Conservation (phyloP, 208 protist species). For the Naegleria lovaniensis region DNA sequence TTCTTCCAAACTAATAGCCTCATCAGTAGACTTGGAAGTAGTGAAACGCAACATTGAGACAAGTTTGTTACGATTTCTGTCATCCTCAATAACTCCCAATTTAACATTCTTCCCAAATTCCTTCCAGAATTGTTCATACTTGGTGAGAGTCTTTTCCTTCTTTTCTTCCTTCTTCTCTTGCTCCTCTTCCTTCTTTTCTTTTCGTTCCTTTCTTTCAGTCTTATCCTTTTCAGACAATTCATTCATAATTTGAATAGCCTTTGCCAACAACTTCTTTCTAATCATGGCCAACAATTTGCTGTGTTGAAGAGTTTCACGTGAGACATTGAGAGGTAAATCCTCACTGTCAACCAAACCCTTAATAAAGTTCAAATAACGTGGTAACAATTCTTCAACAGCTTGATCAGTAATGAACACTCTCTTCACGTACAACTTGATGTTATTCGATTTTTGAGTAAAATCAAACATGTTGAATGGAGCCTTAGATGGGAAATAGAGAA, state of each 20-base stretch:
- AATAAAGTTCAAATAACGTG: conserved; percentile 86
- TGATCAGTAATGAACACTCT: conserved; percentile 98
- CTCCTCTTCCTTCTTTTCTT: conserved; percentile 38
- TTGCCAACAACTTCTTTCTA: conserved; percentile 92
- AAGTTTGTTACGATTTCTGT: conserved; percentile 84
- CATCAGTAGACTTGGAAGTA: conserved; percentile 57
- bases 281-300: conserved; percentile 89
- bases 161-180: conserved; percentile 39
- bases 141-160: conserved; percentile 39
- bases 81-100: conserved; percentile 94
- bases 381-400: conserved; percentile 79
- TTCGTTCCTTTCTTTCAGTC: conserved; percentile 35
- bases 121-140: conserved; percentile 83
- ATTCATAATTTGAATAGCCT: conserved; percentile 82
- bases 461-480: conserved; percentile 82
- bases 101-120: conserved; percentile 92
- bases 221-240: conserved; percentile 76
- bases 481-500: conserved; percentile 93
- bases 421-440: conserved; percentile 90
- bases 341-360: conserved; percentile 97
- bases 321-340: conserved; percentile 99
- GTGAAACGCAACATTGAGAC: conserved; percentile 92
- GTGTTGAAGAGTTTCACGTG: conserved; percentile 97
- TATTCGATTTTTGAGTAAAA: conserved; percentile 39
- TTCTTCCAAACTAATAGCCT: conserved; percentile 67